These are phyloP conservation scores for Iris pallida DNA, from an alignment of 116 monocot genomes.

Conservation along the genomic window DNA sequence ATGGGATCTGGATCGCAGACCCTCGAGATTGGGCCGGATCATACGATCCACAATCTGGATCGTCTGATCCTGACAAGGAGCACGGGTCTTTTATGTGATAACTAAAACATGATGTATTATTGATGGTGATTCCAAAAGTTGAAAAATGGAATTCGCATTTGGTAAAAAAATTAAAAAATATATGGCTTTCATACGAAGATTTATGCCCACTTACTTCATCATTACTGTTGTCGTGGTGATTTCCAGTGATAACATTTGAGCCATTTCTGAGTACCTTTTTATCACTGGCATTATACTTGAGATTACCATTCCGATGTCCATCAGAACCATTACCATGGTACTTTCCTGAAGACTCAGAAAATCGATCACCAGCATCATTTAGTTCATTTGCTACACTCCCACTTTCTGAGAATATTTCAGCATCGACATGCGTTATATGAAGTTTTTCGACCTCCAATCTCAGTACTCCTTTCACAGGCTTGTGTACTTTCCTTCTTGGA, in stretches of 20 bases:
- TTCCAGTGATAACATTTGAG: conserved; percentile 21
- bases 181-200: no score
- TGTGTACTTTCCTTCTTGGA: conserved; percentile 91
- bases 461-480: conserved; percentile 87
- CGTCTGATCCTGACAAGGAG: no score
- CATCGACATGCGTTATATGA: conserved; percentile 35
- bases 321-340: conserved; percentile 32
- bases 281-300: conserved; percentile 25
- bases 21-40: no score
- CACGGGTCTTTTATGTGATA: no score
- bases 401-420: conserved; percentile 68
- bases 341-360: conserved; percentile 31
- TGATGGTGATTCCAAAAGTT: no score
- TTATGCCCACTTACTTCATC: conserved; percentile 34
- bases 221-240: conserved; percentile 19
- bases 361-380: conserved; percentile 33
- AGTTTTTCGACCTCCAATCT: conserved; percentile 89
- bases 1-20: no score
- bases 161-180: no score
- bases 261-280: conserved; percentile 41
- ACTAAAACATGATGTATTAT: no score
- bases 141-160: no score
- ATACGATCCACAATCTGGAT: no score
- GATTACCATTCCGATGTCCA: conserved; percentile 28
- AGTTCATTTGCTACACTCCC: conserved; percentile 56